Evolutionary conservation across 768 basidiomycete species (phyloP), one percentile per base, ranked within the genome.

Genomic region (Boletus rex-veris): DNA sequence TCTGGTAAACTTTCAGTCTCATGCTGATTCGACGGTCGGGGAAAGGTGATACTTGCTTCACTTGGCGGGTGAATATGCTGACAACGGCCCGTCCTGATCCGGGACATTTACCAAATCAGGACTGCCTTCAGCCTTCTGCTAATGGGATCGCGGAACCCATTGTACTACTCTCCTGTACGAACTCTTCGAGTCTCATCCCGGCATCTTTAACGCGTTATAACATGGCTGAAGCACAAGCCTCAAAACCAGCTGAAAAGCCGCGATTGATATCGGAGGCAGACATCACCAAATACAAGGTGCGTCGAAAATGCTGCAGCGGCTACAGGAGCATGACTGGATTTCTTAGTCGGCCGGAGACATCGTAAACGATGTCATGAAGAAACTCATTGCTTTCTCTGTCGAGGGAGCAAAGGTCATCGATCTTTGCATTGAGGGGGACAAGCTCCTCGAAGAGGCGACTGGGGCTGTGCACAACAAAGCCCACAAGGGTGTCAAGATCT

Each of bases 401-500:
- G 90, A 92, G 67, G 95, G 92, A 30, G 89, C 90, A 62, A 92
- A 90, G 74, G 71, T 90, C 60, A 78, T 95, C 74, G 92, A 97
- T 75, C 82, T 98, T 48, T 97, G 93, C 70, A 71, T 87, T 49
- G 89, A 93, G 75, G 96, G 94, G 55, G 96, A 98, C 80, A 91
- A 87, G 73, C 83, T 95, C 70, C 77, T 98, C 71, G 91, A 94
- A 72, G 81, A 89, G 58, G 90, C 86, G 64, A 89, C 90, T 26
- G 83, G 80, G 46, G 83, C 79, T 30, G 88, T 97, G 46, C 97
- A 90, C 78, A 97, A 91, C 80, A 97, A 96, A 74, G 55, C 80
- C 50, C 82, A 90, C 62, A 95, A 95, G 74, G 91, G 91, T 63
- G 86, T 85, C 64, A 93, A 92, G 77, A 81, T 92, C 52, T 67